Conservation (phyloP, 257 asterid genomes). For the Vinca minor region DNA sequence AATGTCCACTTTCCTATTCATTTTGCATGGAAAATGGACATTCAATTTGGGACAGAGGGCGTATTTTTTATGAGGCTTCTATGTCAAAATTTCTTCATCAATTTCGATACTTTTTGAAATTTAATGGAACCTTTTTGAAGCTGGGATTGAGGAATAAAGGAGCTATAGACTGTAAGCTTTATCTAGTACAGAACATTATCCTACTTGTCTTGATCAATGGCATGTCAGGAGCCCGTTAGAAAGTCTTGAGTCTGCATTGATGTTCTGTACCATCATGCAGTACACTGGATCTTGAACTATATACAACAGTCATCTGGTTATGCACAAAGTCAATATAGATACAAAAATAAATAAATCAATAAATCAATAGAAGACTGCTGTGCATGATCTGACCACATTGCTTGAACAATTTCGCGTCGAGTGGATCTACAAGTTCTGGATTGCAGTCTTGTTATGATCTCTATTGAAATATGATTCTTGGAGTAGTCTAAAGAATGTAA, state of each 20-base stretch:
- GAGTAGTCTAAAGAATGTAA: neutral
- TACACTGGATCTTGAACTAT: neutral
- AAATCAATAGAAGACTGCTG: neutral
- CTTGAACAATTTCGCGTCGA: neutral
- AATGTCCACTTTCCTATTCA: too few species aligned
- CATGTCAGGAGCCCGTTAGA: neutral
- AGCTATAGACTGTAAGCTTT: neutral
- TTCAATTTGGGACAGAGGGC: neutral
- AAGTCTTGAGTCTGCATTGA: neutral
- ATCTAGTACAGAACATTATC: neutral
- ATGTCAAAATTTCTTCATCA: neutral
- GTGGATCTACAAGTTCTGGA: neutral
- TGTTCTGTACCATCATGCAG: neutral
- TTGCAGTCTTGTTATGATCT: neutral
- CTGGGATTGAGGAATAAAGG: neutral
- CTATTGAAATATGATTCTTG: neutral
- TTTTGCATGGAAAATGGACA: too few species aligned
- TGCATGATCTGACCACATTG: neutral
- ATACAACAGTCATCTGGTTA: neutral
- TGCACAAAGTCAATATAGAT: neutral
- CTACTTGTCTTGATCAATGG: neutral
- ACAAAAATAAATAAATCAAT: too few species aligned
- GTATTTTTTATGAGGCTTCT: neutral
- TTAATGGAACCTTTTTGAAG: neutral
- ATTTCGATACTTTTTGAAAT: neutral